A percentile compares a stretch with the other conserved stretches of the same genome.
phyloP scores from a whole-genome alignment of 225 moss, liverwort and hornwort species.

The Neckera pumila region DNA sequence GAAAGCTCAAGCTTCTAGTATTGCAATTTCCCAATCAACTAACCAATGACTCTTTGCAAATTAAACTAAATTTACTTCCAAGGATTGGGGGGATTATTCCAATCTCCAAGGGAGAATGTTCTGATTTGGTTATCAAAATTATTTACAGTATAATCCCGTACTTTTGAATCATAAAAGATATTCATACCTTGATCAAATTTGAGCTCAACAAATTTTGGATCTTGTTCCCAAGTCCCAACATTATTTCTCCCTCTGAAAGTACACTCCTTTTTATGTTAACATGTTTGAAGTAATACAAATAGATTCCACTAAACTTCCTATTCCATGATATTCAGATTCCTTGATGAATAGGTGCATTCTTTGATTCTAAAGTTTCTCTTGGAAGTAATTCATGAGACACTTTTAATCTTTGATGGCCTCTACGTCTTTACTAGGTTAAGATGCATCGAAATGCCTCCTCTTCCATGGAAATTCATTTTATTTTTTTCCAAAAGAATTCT shows the following conservation, averaged over 20 bases:
- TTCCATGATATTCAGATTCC: not conserved
- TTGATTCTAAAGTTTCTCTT: not conserved
- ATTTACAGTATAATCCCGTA: not conserved
- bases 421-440: accelerated
- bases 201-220: too few relatives aligned
- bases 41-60: not conserved
- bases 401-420: not conserved
- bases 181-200: not conserved
- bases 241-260: not conserved
- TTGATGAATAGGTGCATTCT: not conserved
- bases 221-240: not conserved
- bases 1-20: accelerated
- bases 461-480: not conserved
- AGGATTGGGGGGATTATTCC: not conserved
- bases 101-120: not conserved
- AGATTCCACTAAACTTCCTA: not conserved
- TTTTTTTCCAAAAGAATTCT: not conserved
- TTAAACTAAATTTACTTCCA: not conserved
- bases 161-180: not conserved
- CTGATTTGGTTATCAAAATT: not conserved
- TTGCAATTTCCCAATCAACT: not conserved
- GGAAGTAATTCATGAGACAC: not conserved
- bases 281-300: not conserved
- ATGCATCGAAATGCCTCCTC: not conserved
- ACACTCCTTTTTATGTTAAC: not conserved